A percentile compares a stretch with the other conserved stretches of the same genome.
Evolutionary conservation across 305 asterid species (phyloP).

Genomic region (Fraxinus floribunda): DNA sequence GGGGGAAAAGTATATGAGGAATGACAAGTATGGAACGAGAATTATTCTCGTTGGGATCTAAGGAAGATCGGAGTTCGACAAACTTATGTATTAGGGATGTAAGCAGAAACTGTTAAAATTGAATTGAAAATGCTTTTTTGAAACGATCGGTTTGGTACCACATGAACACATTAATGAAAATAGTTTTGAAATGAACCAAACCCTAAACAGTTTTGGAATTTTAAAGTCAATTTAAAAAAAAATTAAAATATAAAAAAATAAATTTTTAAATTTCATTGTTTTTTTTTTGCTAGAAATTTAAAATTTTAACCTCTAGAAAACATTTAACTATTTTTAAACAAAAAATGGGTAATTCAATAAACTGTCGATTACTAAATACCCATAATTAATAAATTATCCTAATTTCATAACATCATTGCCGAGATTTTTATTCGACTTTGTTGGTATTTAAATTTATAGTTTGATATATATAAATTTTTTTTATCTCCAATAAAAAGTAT

Average conservation of each 20-base stretch:
- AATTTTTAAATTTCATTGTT: not conserved
- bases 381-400: not conserved
- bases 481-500: not conserved
- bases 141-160: not conserved
- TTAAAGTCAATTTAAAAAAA: not conserved
- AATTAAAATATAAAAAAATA: not conserved
- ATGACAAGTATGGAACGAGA: not conserved
- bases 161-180: not conserved
- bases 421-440: not conserved
- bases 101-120: too few relatives aligned
- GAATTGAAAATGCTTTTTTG: not conserved
- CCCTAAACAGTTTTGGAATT: not conserved
- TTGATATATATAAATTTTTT: not conserved
- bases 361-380: not conserved
- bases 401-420: not conserved
- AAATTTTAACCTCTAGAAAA: not conserved
- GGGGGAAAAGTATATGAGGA: too few relatives aligned
- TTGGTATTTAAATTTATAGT: too few relatives aligned
- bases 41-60: not conserved
- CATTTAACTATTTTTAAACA: not conserved
- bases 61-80: not conserved
- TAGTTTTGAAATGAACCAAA: not conserved
- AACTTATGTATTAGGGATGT: not conserved
- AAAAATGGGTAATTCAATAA: not conserved
- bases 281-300: not conserved